Evolutionary conservation across 768 basidiomycete species (phyloP).

Genomic region (Collybia nuda): DNA sequence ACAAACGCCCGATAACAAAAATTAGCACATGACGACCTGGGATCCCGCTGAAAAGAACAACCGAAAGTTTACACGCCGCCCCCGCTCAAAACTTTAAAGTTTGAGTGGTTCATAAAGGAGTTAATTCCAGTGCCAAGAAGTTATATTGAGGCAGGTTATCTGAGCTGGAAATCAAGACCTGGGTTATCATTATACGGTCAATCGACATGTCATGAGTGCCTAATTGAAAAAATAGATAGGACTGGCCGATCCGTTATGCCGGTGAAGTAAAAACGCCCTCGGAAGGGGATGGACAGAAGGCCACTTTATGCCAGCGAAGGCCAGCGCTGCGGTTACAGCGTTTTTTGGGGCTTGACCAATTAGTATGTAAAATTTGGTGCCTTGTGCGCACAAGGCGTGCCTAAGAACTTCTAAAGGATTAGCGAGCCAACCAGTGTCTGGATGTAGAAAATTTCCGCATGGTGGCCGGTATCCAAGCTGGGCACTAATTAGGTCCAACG

Average conservation of each 20-base stretch:
- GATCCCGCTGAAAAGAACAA: conserved; percentile 9
- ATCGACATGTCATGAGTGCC: too few relatives aligned
- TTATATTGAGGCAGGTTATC: conserved; percentile 2
- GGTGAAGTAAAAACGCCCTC: too few relatives aligned
- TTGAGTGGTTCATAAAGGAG: neutral
- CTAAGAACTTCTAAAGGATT: too few relatives aligned
- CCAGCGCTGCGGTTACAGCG: too few relatives aligned
- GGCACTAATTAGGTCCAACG: neutral
- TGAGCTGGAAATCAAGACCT: too few relatives aligned
- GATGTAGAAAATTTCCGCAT: neutral
- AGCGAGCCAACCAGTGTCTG: neutral
- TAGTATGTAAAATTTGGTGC: neutral
- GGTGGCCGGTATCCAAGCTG: conserved; percentile 4
- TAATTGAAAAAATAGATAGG: too few relatives aligned
- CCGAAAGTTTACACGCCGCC: conserved; percentile 7
- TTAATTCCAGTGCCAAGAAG: conserved; percentile 1
- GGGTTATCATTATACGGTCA: too few relatives aligned
- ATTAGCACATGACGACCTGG: conserved; percentile 2
- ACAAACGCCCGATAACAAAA: conserved; percentile 6
- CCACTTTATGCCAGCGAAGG: too few relatives aligned
- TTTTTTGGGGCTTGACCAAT: too few relatives aligned
- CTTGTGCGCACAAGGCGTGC: neutral
- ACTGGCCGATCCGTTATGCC: too few relatives aligned
- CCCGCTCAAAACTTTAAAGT: too few relatives aligned
- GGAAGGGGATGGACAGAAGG: too few relatives aligned